Evolutionary conservation across 345 rosid genomes (phyloP), one percentile per base, ranked within the genome.

Genomic region (Euclidium syriacum): DNA sequence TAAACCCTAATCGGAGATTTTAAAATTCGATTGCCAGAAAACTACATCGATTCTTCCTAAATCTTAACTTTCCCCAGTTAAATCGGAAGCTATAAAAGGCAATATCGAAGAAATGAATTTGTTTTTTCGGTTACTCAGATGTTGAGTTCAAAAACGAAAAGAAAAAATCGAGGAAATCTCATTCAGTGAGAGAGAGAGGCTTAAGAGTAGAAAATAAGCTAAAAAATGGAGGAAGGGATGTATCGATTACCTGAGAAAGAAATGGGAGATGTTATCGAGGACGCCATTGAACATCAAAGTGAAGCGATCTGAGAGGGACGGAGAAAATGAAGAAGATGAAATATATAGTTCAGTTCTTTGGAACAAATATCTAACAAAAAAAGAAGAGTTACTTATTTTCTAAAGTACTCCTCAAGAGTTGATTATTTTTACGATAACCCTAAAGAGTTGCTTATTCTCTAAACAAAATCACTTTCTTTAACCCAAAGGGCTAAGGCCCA

Each of bases 231-330:
- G 34, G 34, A 56, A 39, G 51, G 41, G 26, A 25, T 27, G 14
- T 10, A 7, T 39, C 27, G 30, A 15, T 41, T 23, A 66, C 71
- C 71, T 33, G 71, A 66, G 39, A 56, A 32, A 35, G 48, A 35
- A 6, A 36, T 47, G 18, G 43, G 39, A 56, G 30, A 4, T 8
- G 40, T 32, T 18, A 11, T 8, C 3, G 34, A 65, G 11, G 71
- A 56, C 36, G 71, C 71, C 71, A 66, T 65, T 46, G 36, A 10
- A 12, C 54, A 34, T 30, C 15, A 54, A 55, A 12, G 4, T 7
- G 14, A 39, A 41, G 70, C 39, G 56, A 46, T 30, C 64, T 26
- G 39, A n/a, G n/a, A 29, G 5, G 33, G 5, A 29, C 33, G 32
- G 4, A 27, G 40, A n/a, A n/a, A n/a, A n/a, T n/a, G n/a, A n/a